Conservation (phyloP, 805 yeast species). For the Saturnispora bothae region DNA sequence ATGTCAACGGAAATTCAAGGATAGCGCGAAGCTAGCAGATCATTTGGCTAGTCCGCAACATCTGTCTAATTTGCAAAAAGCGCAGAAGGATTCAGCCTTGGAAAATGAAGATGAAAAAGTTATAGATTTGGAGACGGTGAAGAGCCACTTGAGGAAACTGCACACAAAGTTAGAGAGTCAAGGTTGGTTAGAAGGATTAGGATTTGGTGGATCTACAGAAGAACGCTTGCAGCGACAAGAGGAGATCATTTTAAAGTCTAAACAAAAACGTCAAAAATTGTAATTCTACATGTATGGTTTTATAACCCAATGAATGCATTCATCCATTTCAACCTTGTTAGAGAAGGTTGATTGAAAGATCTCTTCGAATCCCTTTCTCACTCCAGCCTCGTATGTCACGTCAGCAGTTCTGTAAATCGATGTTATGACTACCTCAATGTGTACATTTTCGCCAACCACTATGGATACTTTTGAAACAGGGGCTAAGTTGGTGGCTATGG, state of each 20-base stretch:
- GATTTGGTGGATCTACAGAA: conserved; percentile 1
- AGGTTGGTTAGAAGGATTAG: conserved; percentile 8
- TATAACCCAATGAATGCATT: conserved; percentile 46
- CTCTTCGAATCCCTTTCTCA: conserved; percentile 11
- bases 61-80: conserved; percentile 31
- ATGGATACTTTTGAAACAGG: conserved; percentile 8
- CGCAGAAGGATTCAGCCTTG: conserved; percentile 5
- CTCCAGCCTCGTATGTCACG: conserved; percentile 11
- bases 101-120: conserved; percentile 27
- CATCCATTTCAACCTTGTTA: conserved; percentile 41
- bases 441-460: neutral
- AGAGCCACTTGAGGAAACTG: conserved; percentile 13
- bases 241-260: neutral
- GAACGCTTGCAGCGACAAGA: conserved; percentile 3
- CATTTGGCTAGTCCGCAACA: conserved; percentile 76
- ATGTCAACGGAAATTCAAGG: conserved; percentile 75
- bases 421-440: conserved; percentile 11
- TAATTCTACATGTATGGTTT: conserved; percentile 9
- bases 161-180: conserved; percentile 2
- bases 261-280: neutral
- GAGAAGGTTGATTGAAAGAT: conserved; percentile 27
- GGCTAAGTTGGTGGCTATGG: conserved; percentile 17
- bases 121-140: conserved; percentile 40
- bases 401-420: conserved; percentile 12
- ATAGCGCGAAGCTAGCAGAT: conserved; percentile 69